Percentiles rank a stretch among this genome's conserved stretches.
These are phyloP conservation scores for Pythium insidiosum DNA, from an alignment of 352 stramenopile genomes.

Conservation along the genomic window DNA sequence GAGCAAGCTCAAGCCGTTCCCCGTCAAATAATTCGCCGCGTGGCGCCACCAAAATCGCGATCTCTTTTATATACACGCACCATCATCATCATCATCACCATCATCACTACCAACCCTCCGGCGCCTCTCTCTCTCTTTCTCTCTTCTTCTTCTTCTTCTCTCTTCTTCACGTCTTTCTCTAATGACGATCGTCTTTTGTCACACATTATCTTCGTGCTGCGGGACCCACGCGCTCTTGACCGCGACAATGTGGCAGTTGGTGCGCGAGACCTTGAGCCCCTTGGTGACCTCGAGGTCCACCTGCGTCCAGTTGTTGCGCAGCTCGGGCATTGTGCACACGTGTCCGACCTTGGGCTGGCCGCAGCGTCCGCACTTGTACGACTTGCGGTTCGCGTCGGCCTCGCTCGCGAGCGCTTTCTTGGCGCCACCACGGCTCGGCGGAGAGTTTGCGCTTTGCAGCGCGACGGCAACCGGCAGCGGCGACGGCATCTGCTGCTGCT, in stretches of 20 bases:
- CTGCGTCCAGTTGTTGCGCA: slow-evolving; percentile 83
- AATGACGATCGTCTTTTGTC: not conserved
- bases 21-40: slow-evolving; percentile 24
- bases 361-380: slow-evolving; percentile 85
- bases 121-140: too few species aligned
- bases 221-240: slow-evolving; percentile 59
- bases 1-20: slow-evolving; percentile 39
- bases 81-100: too few species aligned
- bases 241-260: slow-evolving; percentile 65
- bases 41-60: too few species aligned
- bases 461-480: too few species aligned
- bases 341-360: slow-evolving; percentile 82
- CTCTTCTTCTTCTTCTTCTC: too few species aligned
- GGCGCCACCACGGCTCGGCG: slow-evolving; percentile 4
- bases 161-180: not conserved
- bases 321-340: slow-evolving; percentile 79
- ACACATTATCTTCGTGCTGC: slow-evolving; percentile 54
- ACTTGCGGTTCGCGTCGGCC: slow-evolving; percentile 53
- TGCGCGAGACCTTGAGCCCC: slow-evolving; percentile 58
- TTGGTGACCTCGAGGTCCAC: slow-evolving; percentile 71
- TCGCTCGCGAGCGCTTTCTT: slow-evolving; percentile 16
- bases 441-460: too few species aligned
- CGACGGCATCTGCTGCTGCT: slow-evolving; percentile 19
- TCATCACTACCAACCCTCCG: too few species aligned
- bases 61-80: too few species aligned